A percentile compares a stretch with the other conserved stretches of the same genome.
Conservation (phyloP, 1,284 basidiomycete genomes). For the Lentinula novae-zelandiae region DNA sequence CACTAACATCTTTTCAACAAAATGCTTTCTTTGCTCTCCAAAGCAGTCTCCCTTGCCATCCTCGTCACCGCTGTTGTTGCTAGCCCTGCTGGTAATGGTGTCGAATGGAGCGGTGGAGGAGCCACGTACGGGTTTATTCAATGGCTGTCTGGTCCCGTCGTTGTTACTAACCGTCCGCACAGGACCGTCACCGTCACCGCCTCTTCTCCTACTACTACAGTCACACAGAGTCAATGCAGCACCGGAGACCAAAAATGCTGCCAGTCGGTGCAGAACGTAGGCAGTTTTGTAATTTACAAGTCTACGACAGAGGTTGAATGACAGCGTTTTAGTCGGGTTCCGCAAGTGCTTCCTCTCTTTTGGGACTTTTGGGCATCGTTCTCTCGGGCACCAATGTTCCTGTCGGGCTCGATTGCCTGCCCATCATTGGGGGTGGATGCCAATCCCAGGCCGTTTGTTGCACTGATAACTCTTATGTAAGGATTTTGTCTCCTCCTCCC, state of each 20-base stretch:
- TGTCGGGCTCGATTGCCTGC: not conserved
- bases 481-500: not conserved
- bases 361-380: conserved; percentile 23
- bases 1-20: not conserved
- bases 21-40: conserved; percentile 26
- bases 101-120: not conserved
- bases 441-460: conserved; percentile 17
- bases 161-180: not conserved
- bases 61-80: conserved; percentile 17
- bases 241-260: conserved; percentile 23
- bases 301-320: not conserved
- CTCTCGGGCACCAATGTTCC: conserved; percentile 13
- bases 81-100: not conserved
- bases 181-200: conserved; percentile 19
- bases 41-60: conserved; percentile 19
- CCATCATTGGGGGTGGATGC: not conserved
- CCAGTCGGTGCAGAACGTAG: conserved; percentile 18
- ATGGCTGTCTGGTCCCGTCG: not conserved
- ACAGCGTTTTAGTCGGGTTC: conserved; percentile 3
- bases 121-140: not conserved
- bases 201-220: conserved; percentile 15
- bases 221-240: conserved; percentile 18
- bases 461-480: conserved; percentile 16
- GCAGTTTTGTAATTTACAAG: not conserved
- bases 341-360: conserved; percentile 14